Evolutionary conservation across 2,329 filamentous ascomycete genomes (phyloP).

Genomic region (Nemania diffusa): DNA sequence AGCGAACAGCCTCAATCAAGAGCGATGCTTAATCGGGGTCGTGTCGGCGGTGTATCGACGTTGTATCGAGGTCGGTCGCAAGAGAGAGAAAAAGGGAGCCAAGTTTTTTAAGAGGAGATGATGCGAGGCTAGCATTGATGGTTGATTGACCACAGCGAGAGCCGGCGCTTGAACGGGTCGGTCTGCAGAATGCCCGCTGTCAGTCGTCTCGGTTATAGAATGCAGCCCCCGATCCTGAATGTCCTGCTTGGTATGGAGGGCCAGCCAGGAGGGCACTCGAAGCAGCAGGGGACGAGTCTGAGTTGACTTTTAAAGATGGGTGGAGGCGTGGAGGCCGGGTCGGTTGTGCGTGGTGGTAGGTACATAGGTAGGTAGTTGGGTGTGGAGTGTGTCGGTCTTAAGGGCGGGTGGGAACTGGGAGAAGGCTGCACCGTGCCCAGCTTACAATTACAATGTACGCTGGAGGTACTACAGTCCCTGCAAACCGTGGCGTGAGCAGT

Average conservation of each 20-base stretch:
- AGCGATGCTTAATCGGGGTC: constrained; percentile 9
- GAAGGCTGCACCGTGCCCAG: constrained; percentile 8
- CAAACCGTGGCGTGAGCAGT: background rate
- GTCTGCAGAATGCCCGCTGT: constrained; percentile 24
- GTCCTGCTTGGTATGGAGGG: constrained; percentile 20
- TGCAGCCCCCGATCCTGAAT: constrained; percentile 28
- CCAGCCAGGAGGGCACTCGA: constrained; percentile 20
- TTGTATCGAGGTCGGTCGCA: constrained; percentile 23
- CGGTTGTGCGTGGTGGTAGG: constrained; percentile 32
- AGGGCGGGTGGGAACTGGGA: constrained; percentile 14
- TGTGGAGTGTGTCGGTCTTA: constrained; percentile 24
- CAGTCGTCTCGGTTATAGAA: constrained; percentile 24
- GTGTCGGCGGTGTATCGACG: constrained; percentile 5
- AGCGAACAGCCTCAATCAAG: constrained; percentile 17
- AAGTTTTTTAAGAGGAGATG: constrained; percentile 21
- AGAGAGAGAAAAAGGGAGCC: constrained; percentile 19
- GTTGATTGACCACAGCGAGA: constrained; percentile 25
- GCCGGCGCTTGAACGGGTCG: constrained; percentile 18
- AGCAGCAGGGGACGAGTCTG: constrained; percentile 24
- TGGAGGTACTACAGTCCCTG: background rate
- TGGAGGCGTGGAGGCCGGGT: constrained; percentile 38
- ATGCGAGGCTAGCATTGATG: constrained; percentile 36
- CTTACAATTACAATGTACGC: background rate
- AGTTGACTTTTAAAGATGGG: constrained; percentile 30
- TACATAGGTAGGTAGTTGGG: constrained; percentile 26